Evolutionary conservation across 805 yeast genomes (phyloP), one percentile per base, ranked within the genome.

Genomic region (Starmerella scarabaei): DNA sequence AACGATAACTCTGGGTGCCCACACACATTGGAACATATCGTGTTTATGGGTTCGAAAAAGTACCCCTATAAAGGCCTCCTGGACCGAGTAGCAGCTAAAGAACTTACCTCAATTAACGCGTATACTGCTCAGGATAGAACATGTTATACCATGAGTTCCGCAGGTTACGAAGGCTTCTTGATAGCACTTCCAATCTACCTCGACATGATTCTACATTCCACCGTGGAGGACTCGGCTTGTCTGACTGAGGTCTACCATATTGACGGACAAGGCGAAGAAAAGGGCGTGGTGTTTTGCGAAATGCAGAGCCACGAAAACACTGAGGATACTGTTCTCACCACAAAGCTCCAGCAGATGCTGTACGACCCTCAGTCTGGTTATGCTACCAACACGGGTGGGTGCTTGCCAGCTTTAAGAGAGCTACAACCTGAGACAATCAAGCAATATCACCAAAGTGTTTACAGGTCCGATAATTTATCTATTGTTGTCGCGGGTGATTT

Each of bases 101-200:
- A 84, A 46, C 80, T 78, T 60, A 80, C 94, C 2, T 68, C 75
- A 4, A 91, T 97, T 0, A 91, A 91, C 55, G 98, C 98, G 0
- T 86, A 95, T 95, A 91, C 98, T 0, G 84, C 80, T 1, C 83
- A 91, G 4, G 97, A 91, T 60, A 93, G 83, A 56, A 91, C 98
- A 0, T 95, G 85, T 2, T 91, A 91, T 53, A 84, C 95, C 2
- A 65, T 91, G 41, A 71, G 80, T 7, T 76, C 93, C 29, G 97
- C 97, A 1, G 97, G 97, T 8, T 86, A 95, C 94, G 83, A 82
- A 41, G 97, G 96, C 1, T 91, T 91, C 61, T 73, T 72, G 36
- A 69, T 76, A 45, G 62, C 91, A 21, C 68, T 91, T 23, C 97
- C 98, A 0, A 77, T 85, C 3, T 91, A 88, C 57, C 61, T 91